phyloP scores from a whole-genome alignment of 352 stramenopile genomes.

The Pythium angustatum region DNA sequence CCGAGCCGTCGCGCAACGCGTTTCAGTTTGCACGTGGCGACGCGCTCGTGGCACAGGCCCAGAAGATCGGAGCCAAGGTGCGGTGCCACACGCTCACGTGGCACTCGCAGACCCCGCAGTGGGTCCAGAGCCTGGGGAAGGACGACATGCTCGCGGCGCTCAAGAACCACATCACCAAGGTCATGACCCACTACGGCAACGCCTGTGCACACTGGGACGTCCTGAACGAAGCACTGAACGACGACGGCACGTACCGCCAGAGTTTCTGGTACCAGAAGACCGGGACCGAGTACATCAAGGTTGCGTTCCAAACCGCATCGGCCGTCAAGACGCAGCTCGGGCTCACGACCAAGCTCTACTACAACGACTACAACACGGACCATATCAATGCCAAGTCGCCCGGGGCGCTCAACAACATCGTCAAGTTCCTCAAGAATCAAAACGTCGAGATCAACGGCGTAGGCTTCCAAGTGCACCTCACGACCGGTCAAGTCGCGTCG shows the following conservation, averaged over 20 bases:
- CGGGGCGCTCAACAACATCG: neutral
- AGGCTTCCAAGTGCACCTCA: slow-evolving; percentile 1
- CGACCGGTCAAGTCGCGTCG: neutral
- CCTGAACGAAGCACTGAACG: neutral
- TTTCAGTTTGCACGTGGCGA: neutral
- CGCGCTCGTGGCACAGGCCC: neutral
- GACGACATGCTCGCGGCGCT: neutral
- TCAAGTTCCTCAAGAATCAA: slow-evolving; percentile 6
- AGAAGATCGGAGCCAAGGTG: slow-evolving; percentile 1
- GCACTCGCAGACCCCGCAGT: neutral
- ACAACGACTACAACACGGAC: slow-evolving; percentile 7
- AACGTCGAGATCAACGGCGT: neutral
- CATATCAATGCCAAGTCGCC: neutral
- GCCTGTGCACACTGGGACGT: slow-evolving; percentile 1
- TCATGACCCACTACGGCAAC: slow-evolving; percentile 1
- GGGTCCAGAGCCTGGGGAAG: neutral
- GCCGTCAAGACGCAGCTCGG: slow-evolving; percentile 5
- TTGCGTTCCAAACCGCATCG: neutral
- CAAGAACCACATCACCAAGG: slow-evolving; percentile 6
- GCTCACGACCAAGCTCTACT: slow-evolving; percentile 4
- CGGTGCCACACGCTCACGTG: neutral
- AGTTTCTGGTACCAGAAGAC: slow-evolving; percentile 4
- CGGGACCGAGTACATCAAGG: slow-evolving; percentile 2
- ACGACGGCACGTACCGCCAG: neutral
- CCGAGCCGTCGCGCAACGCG: neutral